Base-by-base conservation (phyloP, 257 asterid species). In the Leptodermis oblonga region DNA sequence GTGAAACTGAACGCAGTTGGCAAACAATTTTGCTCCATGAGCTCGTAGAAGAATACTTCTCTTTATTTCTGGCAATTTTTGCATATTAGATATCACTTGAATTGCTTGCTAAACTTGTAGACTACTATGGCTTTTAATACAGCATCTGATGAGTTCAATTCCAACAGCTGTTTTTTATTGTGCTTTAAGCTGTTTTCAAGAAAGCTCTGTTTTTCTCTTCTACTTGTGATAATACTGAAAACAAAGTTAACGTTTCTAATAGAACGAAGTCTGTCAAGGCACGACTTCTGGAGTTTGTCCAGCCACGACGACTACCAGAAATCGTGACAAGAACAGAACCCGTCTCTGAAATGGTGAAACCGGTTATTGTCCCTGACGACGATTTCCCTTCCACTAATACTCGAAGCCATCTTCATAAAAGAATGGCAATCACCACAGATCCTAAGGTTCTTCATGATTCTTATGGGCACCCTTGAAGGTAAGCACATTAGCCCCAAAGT, bases 341-440 rank as follows among this genome's bases (percentile, higher is more conserved):
- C 99, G 62, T 84, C 77, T 15, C 70, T 74, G 64, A 85, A 91
- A 84, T 87, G 96, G 76, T 94, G 99, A 82, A 94, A 94, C 60
- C 99, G 82, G 66, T 81, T 87, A 74, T 85, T 86, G 30, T 94
- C 99, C 86, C 99, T 80, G 13, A 94, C 95, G 14, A 91, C 73
- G 49, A 94, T 82, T 58, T 87, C 86, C 80, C 92, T 84, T 41
- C 72, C 64, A 0, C 90, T 87, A 22, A 86, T 62, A 58, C 73
- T 77, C 3, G 97, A 88, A 37, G 99, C 96, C 69, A 77, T 81
- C 79, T 86, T 89, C 99, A 89, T 91, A 71, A 93, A 93, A 72
- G 86, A 86, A 77, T 94, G 97, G 72, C 99, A 91, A 65, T 94
- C 97, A 65, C 97, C 95, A 72, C 97, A 94, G 4, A 91, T 89